A percentile compares a stretch with the other conserved stretches of the same genome.
These are phyloP conservation scores for Chamaecyparis obtusa DNA, from an alignment of 75 land plant species.

Conservation along the genomic window DNA sequence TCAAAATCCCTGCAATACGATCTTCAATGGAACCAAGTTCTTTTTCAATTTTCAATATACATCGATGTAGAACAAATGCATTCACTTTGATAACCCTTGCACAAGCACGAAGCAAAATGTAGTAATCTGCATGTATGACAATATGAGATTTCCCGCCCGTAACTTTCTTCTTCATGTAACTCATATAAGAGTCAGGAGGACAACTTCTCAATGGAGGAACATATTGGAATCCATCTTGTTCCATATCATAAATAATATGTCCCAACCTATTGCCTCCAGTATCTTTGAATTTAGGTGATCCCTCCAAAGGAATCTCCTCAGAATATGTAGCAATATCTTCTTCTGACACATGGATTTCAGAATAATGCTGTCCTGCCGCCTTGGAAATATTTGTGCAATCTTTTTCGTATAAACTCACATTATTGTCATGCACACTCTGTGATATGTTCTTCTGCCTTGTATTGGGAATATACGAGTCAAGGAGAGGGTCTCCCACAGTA, in stretches of 20 bases:
- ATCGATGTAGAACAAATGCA: slow-evolving; percentile 46
- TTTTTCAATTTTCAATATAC: slow-evolving; percentile 34
- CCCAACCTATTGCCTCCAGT: slow-evolving; percentile 25
- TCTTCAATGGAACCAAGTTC: no score
- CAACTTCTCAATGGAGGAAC: slow-evolving; percentile 42
- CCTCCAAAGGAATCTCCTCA: neutral
- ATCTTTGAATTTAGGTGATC: neutral
- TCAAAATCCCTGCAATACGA: no score
- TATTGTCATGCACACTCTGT: neutral
- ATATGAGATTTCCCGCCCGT: slow-evolving; percentile 22
- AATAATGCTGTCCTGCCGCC: neutral
- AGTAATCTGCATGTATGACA: slow-evolving; percentile 80
- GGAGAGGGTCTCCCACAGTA: neutral
- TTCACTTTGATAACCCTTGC: slow-evolving; percentile 67
- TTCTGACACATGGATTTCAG: neutral
- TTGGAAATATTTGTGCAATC: neutral
- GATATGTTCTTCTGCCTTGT: neutral
- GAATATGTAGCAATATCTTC: neutral
- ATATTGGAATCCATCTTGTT: slow-evolving; percentile 59
- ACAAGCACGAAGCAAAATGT: slow-evolving; percentile 76
- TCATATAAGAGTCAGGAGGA: slow-evolving; percentile 43
- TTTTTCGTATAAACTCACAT: neutral
- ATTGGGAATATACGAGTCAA: neutral
- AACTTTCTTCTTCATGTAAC: slow-evolving; percentile 41
- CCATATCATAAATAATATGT: slow-evolving; percentile 57